Evolutionary conservation across 306 rosid genomes (phyloP), one percentile per base, ranked within the genome.

Genomic region (Glycine soja): DNA sequence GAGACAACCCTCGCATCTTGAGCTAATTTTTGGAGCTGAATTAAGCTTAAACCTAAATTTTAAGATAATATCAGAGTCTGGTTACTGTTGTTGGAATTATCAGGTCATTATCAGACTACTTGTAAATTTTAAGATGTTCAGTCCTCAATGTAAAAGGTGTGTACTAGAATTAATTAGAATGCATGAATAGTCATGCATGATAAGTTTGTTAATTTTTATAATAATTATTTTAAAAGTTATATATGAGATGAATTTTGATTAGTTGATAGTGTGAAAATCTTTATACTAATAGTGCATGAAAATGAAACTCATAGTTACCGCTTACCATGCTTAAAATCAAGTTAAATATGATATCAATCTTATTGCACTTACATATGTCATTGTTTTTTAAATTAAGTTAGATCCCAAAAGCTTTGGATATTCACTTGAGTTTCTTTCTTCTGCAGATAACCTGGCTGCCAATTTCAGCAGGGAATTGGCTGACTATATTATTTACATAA

Each of bases 391-490:
- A 53, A 11, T 63, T 24, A 7, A 18, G 81, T 48, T 64, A 53
- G 73, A 63, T 57, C 9, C 6, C 4, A 11, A 24, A 77, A 54
- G 32, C 42, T 65, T 68, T 79, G 45, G 51, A 79, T 57, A 32
- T 56, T 72, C 65, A 78, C 66, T 80, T 61, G 45, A 69, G 53
- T 64, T 38, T 52, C 16, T 34, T 81, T 85, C 80, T 86, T 43
- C 74, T 87, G 91, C 96, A 95, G 98, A 95, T 89, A 93, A 95
- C 78, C 86, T 95, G 78, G 99, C 99, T 34, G 99, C 99, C 34
- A 95, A 95, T 87, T 93, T 95, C 91, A 95, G 99, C 86, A 85
- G 99, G 90, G 99, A 95, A 77, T 87, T 95, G 82, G 99, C 99
- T 15, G 99, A 95, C 81, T 93, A 93, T 88, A 95, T 95, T 77